Conservation (phyloP, 495 filamentous ascomycete species). For the Lindgomyces ingoldianus region DNA sequence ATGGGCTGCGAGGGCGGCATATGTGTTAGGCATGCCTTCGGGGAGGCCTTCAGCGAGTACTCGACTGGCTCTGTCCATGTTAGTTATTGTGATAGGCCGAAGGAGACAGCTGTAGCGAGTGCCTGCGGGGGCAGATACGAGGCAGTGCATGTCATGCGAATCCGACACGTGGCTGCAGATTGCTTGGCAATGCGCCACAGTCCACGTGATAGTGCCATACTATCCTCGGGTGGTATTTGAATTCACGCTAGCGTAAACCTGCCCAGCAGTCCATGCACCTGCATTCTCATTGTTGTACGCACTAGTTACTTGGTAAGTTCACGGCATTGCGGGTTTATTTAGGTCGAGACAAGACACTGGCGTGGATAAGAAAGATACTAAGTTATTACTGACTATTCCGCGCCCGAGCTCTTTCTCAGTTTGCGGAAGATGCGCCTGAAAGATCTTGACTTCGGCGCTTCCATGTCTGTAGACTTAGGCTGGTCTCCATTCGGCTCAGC, state of each 20-base stretch:
- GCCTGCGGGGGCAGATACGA: neutral
- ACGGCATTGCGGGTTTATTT: neutral
- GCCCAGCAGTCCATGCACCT: neutral
- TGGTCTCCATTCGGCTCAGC: neutral
- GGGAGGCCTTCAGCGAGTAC: slow-evolving; percentile 14
- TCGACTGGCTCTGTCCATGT: slow-evolving; percentile 12
- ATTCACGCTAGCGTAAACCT: neutral
- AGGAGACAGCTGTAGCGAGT: neutral
- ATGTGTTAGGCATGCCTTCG: slow-evolving; percentile 3
- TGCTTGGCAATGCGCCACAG: neutral
- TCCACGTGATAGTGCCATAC: neutral
- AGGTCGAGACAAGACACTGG: neutral
- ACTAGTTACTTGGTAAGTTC: neutral
- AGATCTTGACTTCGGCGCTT: neutral
- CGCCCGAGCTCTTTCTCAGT: neutral
- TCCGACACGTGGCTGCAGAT: neutral
- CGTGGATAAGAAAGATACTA: neutral
- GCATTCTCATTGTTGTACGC: neutral
- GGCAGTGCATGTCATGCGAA: neutral
- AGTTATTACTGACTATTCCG: neutral
- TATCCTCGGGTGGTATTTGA: neutral
- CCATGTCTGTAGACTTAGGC: neutral
- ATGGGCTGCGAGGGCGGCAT: slow-evolving; percentile 6
- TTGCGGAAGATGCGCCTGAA: neutral
- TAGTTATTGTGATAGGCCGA: neutral